phyloP scores from a whole-genome alignment of 768 basidiomycete species.

The Strobilomyces confusus region DNA sequence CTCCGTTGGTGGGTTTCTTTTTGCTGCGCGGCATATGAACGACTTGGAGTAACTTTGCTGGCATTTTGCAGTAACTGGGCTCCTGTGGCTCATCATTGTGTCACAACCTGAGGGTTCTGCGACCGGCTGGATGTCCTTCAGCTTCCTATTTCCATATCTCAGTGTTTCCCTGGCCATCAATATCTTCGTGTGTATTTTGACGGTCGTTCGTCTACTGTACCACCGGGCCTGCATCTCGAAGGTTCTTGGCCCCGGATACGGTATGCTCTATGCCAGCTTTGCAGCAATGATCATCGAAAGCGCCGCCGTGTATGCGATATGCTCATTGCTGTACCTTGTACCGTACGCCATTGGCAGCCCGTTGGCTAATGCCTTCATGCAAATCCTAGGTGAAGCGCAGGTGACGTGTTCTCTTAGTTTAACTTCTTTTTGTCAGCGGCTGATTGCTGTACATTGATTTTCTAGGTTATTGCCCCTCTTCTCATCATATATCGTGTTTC shows the following conservation, averaged over 20 bases:
- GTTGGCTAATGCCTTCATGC: slow-evolving; percentile 27
- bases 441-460: neutral
- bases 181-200: slow-evolving; percentile 29
- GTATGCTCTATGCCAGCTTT: slow-evolving; percentile 28
- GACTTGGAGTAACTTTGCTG: neutral
- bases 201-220: slow-evolving; percentile 30
- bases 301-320: slow-evolving; percentile 31
- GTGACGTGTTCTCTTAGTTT: slow-evolving; percentile 5
- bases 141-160: slow-evolving; percentile 31
- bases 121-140: slow-evolving; percentile 30
- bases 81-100: slow-evolving; percentile 27
- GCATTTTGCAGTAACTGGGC: slow-evolving; percentile 23
- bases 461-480: slow-evolving; percentile 43
- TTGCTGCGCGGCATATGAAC: no score
- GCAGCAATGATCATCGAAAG: slow-evolving; percentile 35
- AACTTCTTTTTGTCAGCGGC: neutral
- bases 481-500: slow-evolving; percentile 48
- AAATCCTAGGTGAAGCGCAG: slow-evolving; percentile 30
- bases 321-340: slow-evolving; percentile 31
- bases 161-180: slow-evolving; percentile 33
- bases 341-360: slow-evolving; percentile 24
- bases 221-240: slow-evolving; percentile 24
- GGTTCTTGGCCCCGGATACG: slow-evolving; percentile 26
- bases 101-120: slow-evolving; percentile 19
- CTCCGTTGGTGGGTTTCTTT: slow-evolving; percentile 19